Conservation (phyloP, 768 basidiomycete species). For the Mycena haematopus region DNA sequence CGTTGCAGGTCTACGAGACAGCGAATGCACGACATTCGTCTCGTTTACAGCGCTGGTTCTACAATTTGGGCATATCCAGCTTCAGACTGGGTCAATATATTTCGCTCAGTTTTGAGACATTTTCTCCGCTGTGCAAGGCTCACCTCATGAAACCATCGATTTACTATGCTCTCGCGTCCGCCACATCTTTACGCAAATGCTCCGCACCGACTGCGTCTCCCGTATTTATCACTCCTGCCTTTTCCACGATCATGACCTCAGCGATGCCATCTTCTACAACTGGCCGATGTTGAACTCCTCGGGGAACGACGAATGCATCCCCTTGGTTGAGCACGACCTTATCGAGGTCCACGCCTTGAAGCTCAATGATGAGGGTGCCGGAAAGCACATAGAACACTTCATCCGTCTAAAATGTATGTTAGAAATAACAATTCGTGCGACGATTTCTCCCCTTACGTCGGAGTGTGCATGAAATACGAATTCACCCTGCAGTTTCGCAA, state of each 20-base stretch:
- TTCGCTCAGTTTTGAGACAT: too few relatives aligned
- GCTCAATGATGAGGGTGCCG: conserved; percentile 6
- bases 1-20: too few relatives aligned
- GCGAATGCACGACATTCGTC: too few relatives aligned
- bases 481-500: conserved; percentile 13
- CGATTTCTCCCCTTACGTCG: not conserved
- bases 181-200: conserved; percentile 11
- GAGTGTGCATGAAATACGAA: conserved; percentile 15
- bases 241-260: conserved; percentile 8
- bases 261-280: conserved; percentile 7
- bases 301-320: conserved; percentile 9
- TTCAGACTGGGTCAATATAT: too few relatives aligned
- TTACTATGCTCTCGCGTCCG: conserved; percentile 1
- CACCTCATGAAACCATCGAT: not conserved
- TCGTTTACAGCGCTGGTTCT: too few relatives aligned
- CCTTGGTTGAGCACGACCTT: conserved; percentile 12
- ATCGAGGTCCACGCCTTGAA: conserved; percentile 10
- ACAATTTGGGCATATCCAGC: too few relatives aligned
- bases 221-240: conserved; percentile 11
- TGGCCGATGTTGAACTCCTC: conserved; percentile 8
- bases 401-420: not conserved
- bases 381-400: conserved; percentile 12
- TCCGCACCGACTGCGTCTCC: conserved; percentile 6
- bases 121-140: not conserved
- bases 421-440: not conserved